A percentile compares a stretch with the other conserved stretches of the same genome.
Conservation (phyloP, 2,329 filamentous ascomycete species). For the Acrocalymma vagum region DNA sequence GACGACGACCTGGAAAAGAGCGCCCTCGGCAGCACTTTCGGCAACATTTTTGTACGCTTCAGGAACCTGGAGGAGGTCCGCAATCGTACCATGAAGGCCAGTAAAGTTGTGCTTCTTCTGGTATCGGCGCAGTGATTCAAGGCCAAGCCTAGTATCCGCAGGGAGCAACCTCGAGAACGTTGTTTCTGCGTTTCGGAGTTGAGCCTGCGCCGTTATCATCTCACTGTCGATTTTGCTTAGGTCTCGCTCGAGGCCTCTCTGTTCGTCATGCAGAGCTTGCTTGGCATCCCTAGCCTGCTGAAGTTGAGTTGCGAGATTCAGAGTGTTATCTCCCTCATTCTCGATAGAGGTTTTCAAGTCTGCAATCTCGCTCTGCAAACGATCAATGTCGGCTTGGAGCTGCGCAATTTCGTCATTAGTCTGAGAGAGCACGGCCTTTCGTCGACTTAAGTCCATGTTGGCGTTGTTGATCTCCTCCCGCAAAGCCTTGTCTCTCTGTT, state of each 20-base stretch:
- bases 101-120: conserved; percentile 81
- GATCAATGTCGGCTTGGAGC: conserved; percentile 74
- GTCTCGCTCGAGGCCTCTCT: conserved; percentile 87
- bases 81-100: conserved; percentile 90
- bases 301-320: conserved; percentile 75
- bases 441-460: conserved; percentile 76
- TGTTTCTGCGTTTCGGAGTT: conserved; percentile 79
- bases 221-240: conserved; percentile 86
- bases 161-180: conserved; percentile 88
- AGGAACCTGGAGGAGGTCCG: conserved; percentile 87
- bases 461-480: conserved; percentile 82
- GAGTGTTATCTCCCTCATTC: conserved; percentile 78
- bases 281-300: conserved; percentile 79
- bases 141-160: conserved; percentile 81
- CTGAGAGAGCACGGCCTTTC: conserved; percentile 85
- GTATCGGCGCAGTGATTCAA: conserved; percentile 85
- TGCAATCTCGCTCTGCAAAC: conserved; percentile 76
- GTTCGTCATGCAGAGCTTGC: conserved; percentile 83
- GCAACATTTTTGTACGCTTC: conserved; percentile 88
- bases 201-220: conserved; percentile 76
- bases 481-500: conserved; percentile 85
- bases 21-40: conserved; percentile 91
- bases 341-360: conserved; percentile 77
- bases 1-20: conserved; percentile 95
- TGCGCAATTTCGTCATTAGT: conserved; percentile 82